These are phyloP conservation scores for Globisporangium camurandrum DNA, from an alignment of 352 stramenopile species.

Conservation along the genomic window DNA sequence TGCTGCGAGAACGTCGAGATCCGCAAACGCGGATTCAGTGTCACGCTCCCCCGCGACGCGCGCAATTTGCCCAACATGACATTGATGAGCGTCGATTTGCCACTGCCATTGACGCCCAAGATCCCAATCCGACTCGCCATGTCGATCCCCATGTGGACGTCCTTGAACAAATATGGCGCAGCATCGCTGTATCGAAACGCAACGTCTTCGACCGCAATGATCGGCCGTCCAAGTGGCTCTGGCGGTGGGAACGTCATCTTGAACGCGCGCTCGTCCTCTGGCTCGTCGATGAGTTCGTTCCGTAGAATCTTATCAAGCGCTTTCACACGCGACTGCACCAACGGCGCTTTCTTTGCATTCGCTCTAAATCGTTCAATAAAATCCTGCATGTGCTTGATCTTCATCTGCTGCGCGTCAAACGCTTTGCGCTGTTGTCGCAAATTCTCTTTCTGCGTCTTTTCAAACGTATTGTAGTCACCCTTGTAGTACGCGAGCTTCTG, in stretches of 20 bases:
- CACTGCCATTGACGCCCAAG: constrained; percentile 88
- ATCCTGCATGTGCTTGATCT: constrained; percentile 95
- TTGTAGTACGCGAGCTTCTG: constrained; percentile 92
- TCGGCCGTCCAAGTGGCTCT: constrained; percentile 91
- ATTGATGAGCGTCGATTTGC: constrained; percentile 96
- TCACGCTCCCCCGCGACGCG: constrained; percentile 79
- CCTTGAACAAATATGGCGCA: constrained; percentile 58
- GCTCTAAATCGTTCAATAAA: constrained; percentile 95
- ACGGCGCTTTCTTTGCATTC: constrained; percentile 93
- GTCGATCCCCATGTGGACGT: constrained; percentile 97
- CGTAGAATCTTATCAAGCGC: constrained; percentile 81
- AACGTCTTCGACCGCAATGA: constrained; percentile 91
- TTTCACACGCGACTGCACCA: constrained; percentile 97
- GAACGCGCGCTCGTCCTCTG: constrained; percentile 91
- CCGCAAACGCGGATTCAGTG: constrained; percentile 86
- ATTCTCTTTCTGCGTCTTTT: constrained; percentile 91
- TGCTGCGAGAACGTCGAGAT: constrained; percentile 97
- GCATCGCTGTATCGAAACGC: constrained; percentile 66
- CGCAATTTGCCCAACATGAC: constrained; percentile 94
- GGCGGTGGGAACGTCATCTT: constrained; percentile 93
- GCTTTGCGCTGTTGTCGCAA: constrained; percentile 90
- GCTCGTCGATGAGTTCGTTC: constrained; percentile 87
- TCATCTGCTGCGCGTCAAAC: constrained; percentile 84
- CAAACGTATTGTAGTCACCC: constrained; percentile 96
- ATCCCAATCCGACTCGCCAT: constrained; percentile 92